These are phyloP conservation scores for Onygenales sp. DNA, from an alignment of 2,329 filamentous ascomycete genomes.

Conservation along the genomic window DNA sequence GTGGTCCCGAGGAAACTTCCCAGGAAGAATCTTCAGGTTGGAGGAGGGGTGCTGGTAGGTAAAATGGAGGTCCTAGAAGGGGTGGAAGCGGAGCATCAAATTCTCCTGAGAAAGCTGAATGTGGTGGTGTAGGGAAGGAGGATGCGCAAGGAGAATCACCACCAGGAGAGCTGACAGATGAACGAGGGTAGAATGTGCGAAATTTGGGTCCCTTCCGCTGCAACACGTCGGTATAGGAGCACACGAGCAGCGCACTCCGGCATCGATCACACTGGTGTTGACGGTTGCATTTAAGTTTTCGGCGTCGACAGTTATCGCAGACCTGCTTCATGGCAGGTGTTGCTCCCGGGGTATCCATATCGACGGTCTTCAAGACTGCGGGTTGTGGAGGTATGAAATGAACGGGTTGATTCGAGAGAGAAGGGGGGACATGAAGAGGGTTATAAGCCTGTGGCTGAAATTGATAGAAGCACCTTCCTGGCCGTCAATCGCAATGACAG, in stretches of 20 bases:
- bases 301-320: conserved; percentile 32
- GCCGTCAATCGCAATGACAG: no score
- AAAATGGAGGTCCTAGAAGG: neutral
- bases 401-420: neutral
- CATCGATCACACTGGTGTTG: conserved; percentile 33
- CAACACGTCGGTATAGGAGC: conserved; percentile 23
- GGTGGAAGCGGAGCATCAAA: neutral
- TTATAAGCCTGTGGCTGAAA: neutral
- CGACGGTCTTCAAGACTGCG: neutral
- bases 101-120: neutral
- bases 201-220: conserved; percentile 1
- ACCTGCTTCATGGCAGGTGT: conserved; percentile 22
- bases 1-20: neutral
- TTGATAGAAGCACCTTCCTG: neutral
- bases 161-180: neutral
- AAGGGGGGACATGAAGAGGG: neutral
- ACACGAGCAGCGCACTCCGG: conserved; percentile 26
- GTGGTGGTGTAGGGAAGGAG: neutral
- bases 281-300: conserved; percentile 35
- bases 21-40: neutral
- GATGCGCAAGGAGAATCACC: neutral
- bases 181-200: conserved; percentile 1
- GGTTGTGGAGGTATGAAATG: neutral
- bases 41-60: neutral
- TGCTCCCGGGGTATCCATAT: neutral